These are phyloP conservation scores for Candida sanyaensis DNA, from an alignment of 1,139 yeast genomes.

Conservation along the genomic window DNA sequence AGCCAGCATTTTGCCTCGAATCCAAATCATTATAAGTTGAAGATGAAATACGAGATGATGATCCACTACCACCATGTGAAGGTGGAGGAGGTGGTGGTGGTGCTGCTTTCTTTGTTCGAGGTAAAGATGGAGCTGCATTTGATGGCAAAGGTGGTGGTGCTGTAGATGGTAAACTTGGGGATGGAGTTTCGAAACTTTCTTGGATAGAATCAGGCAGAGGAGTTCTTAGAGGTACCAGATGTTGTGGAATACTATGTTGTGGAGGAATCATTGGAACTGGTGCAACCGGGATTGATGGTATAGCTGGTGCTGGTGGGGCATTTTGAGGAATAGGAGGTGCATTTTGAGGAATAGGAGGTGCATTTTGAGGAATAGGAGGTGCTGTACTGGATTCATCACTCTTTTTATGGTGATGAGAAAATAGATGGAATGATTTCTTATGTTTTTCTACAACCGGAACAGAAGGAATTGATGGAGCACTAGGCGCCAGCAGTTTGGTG, in stretches of 20 bases:
- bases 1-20: constrained; percentile 51
- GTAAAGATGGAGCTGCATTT: constrained; percentile 17
- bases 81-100: constrained; percentile 46
- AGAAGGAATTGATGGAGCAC: constrained; percentile 5
- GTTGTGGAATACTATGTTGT: constrained; percentile 2
- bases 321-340: constrained; percentile 15
- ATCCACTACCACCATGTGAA: not conserved
- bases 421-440: constrained; percentile 6
- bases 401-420: constrained; percentile 11
- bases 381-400: constrained; percentile 10
- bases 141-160: constrained; percentile 23
- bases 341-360: constrained; percentile 12
- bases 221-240: constrained; percentile 9
- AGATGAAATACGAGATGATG: constrained; percentile 10
- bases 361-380: constrained; percentile 9
- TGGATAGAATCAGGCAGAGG: constrained; percentile 6
- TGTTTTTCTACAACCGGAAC: constrained; percentile 6
- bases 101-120: constrained; percentile 22
- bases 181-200: constrained; percentile 12
- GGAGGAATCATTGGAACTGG: constrained; percentile 9
- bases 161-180: constrained; percentile 13
- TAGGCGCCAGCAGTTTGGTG: constrained; percentile 6
- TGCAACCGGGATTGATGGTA: not conserved
- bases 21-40: constrained; percentile 26
- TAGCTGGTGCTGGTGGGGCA: constrained; percentile 15